Evolutionary conservation across 2,329 filamentous ascomycete species (phyloP).

Genomic region (Ophiocordyceps camponoti-leonardi): DNA sequence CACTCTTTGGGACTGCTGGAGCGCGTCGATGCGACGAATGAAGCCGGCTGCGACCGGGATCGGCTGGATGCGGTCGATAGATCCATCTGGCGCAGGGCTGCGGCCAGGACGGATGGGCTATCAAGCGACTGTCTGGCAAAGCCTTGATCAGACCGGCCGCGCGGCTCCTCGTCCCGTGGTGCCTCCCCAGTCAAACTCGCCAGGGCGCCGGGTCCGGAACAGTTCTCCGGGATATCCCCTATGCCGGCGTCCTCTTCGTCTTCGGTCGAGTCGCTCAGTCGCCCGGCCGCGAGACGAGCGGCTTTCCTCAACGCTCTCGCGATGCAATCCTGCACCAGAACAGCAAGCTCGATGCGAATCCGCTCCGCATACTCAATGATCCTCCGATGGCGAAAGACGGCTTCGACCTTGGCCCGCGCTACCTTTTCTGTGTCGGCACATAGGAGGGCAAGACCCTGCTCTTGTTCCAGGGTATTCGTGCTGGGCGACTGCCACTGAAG

Average conservation of each 20-base stretch:
- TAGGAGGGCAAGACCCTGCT: constrained; percentile 74
- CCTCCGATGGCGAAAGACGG: constrained; percentile 75
- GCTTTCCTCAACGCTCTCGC: constrained; percentile 83
- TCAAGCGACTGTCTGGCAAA: constrained; percentile 7
- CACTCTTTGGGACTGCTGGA: constrained; percentile 86
- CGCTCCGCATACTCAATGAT: constrained; percentile 94
- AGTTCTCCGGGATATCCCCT: constrained; percentile 3
- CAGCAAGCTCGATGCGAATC: constrained; percentile 83
- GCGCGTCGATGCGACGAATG: constrained; percentile 51
- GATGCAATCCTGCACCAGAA: constrained; percentile 90
- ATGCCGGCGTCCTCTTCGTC: constrained; percentile 32
- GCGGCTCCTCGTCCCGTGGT: constrained; percentile 1
- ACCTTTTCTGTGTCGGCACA: constrained; percentile 78
- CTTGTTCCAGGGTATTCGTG: constrained; percentile 78
- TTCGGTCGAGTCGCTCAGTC: constrained; percentile 61
- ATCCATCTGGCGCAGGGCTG: constrained; percentile 29
- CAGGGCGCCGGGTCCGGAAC: constrained; percentile 5
- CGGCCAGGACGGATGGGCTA: constrained; percentile 34
- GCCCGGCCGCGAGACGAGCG: constrained; percentile 69
- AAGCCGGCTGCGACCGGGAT: constrained; percentile 32
- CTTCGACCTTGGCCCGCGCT: constrained; percentile 78
- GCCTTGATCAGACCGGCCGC: constrained; percentile 4
- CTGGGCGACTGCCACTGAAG: constrained; percentile 93
- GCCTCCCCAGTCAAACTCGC: constrained; percentile 20
- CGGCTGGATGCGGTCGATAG: constrained; percentile 10